A percentile compares a stretch with the other conserved stretches of the same genome.
Evolutionary conservation across 306 rosid genomes (phyloP).

Genomic region (Psophocarpus tetragonolobus): DNA sequence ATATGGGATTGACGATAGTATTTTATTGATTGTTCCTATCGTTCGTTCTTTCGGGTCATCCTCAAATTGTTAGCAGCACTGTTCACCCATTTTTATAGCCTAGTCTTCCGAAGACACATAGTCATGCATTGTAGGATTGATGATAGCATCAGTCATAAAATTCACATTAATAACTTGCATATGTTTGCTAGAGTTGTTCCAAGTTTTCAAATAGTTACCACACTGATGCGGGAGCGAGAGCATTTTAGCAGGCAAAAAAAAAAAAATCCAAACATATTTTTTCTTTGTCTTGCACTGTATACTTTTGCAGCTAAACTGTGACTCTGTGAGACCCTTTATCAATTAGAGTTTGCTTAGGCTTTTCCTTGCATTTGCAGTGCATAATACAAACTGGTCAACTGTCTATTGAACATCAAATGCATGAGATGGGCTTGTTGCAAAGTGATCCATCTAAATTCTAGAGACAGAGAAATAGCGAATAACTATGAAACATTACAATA

Average conservation of each 20-base stretch:
- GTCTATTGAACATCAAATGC: constrained; percentile 36
- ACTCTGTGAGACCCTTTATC: no score
- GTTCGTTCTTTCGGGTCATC: no score
- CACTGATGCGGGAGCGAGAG: no score
- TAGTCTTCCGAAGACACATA: not conserved
- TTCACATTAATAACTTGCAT: not conserved
- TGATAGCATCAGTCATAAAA: not conserved
- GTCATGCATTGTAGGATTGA: not conserved
- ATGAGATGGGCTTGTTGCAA: constrained; percentile 51
- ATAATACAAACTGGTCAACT: not conserved
- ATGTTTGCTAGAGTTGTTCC: no score
- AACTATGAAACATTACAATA: constrained; percentile 27
- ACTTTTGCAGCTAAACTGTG: no score
- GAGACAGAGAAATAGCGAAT: constrained; percentile 42
- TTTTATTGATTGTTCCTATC: not conserved
- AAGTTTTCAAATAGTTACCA: no score
- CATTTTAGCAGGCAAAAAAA: no score
- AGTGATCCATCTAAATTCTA: constrained; percentile 21
- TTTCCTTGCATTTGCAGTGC: not conserved
- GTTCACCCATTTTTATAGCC: not conserved
- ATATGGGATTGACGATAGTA: no score
- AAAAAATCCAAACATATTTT: no score
- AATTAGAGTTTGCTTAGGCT: no score
- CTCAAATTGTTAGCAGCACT: not conserved
- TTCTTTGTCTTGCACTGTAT: no score